Evolutionary conservation across 495 filamentous ascomycete species (phyloP), one percentile per base, ranked within the genome.

Genomic region (Extremus antarcticus): DNA sequence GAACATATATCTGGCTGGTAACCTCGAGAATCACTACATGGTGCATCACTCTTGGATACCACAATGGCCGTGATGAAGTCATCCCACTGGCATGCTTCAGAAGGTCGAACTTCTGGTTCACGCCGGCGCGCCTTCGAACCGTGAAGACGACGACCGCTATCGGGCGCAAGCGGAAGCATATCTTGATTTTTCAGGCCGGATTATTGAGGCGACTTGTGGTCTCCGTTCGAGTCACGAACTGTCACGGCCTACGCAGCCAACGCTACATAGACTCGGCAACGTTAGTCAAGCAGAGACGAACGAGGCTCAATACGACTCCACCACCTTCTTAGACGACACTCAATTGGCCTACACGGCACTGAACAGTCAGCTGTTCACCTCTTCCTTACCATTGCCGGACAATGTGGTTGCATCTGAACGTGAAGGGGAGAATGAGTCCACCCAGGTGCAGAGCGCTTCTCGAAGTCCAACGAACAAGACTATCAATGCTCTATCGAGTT

Each of bases 31-130:
- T n/a, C 35, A 39, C 4, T 9, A 4, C 46, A 23, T 21, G 19
- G 46, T 7, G 19, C 7, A 23, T 16, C 24, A 32, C n/a, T 7
- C 25, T 17, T 10, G 24, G 15, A 45, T 45, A n/a, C 7, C 41
- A 52, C 38, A 2, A 52, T 52, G 50, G 50, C 25, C 50, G 15
- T 52, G 38, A 40, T 40, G 19, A 9, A 9, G 13, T 40, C 15
- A n/a, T 9, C 17, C 17, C 46, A 35, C 29, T 35, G 38, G 54
- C 43, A 62, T 58, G 59, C 43, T 58, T 22, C 46, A 45, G n/a
- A 53, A 48, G 25, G 59, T 68, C 53, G 60, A 67, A 41, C 55
- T 72, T 2, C 58, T 66, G 13, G 65, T 66, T 15, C 69, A 72
- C 45, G 67, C 68, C 21, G 66, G 66, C 40, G 66, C 68, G 10